Conservation (phyloP, 176 grass and related monocot genomes). For the Puccinellia tenuiflora region DNA sequence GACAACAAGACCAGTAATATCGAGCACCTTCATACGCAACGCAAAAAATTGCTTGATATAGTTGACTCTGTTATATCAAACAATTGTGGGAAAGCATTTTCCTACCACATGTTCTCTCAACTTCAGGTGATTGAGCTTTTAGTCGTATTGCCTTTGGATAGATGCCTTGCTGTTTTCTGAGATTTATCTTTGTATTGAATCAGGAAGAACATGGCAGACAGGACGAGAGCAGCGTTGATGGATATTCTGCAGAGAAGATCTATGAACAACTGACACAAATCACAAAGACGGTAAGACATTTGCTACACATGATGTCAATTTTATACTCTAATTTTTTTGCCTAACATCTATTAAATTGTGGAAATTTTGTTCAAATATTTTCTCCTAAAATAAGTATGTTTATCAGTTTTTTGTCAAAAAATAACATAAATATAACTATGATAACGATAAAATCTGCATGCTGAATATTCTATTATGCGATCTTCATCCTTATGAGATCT, state of each 20-base stretch:
- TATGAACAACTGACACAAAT: constrained; percentile 32
- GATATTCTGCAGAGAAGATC: constrained; percentile 43
- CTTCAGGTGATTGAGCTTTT: constrained; percentile 42
- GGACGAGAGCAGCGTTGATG: constrained; percentile 8
- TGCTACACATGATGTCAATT: background rate
- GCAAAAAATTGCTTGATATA: constrained; percentile 18
- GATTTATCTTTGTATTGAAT: background rate
- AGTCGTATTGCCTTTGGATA: background rate
- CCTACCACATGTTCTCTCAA: constrained; percentile 42
- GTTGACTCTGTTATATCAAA: constrained; percentile 42
- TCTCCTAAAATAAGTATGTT: background rate
- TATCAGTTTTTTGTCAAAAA: too few species aligned
- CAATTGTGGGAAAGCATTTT: constrained; percentile 49
- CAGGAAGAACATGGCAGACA: constrained; percentile 37
- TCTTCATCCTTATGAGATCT: too few species aligned
- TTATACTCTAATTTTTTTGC: background rate
- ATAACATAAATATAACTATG: too few species aligned
- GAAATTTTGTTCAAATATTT: background rate
- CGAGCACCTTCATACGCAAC: constrained; percentile 11
- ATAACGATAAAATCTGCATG: too few species aligned
- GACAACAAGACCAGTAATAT: background rate
- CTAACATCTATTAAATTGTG: background rate
- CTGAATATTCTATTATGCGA: too few species aligned
- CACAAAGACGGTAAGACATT: constrained; percentile 43
- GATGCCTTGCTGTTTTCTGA: background rate